These are phyloP conservation scores for Artemisia argyi DNA, from an alignment of 129 eudicot genomes.

Conservation along the genomic window DNA sequence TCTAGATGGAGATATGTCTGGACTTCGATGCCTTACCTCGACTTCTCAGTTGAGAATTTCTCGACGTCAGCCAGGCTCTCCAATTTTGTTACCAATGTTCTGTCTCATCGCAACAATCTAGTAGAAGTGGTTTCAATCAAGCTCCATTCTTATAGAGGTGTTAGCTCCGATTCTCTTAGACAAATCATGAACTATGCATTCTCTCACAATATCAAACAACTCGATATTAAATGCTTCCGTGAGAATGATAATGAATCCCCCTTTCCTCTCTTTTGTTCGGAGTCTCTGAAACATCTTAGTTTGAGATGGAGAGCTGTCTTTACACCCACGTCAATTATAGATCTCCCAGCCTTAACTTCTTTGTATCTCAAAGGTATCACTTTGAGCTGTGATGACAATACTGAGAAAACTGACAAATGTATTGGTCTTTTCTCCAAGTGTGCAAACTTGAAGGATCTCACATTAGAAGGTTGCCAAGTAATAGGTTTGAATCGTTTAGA, in stretches of 20 bases:
- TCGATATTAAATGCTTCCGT: background rate
- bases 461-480: background rate
- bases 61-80: background rate
- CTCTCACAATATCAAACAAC: background rate
- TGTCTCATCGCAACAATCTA: background rate
- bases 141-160: background rate
- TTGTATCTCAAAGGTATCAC: background rate
- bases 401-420: background rate
- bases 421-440: background rate
- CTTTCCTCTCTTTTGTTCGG: background rate
- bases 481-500: background rate
- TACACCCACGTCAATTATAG: background rate
- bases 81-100: background rate
- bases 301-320: background rate
- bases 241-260: background rate
- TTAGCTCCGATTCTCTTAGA: background rate
- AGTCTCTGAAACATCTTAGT: background rate
- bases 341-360: background rate
- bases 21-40: constrained; percentile 11
- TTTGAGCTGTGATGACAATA: background rate
- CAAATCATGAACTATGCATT: background rate
- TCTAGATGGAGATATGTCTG: background rate
- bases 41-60: background rate
- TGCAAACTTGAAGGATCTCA: background rate
- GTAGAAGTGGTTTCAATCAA: background rate